Evolutionary conservation across 2,329 filamentous ascomycete genomes (phyloP).

Genomic region (Aspergillus sp.): DNA sequence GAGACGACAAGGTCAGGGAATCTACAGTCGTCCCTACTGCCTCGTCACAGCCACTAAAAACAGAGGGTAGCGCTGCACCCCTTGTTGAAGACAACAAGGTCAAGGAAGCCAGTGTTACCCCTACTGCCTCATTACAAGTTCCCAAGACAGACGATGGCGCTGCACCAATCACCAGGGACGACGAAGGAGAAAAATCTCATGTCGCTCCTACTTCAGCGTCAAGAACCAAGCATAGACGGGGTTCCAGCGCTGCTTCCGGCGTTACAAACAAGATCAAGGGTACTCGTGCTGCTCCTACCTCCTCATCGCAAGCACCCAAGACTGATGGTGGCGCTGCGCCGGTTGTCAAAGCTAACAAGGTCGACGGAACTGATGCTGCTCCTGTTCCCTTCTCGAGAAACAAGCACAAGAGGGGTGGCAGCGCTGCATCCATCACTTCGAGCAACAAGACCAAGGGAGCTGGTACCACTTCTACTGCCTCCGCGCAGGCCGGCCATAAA

Average conservation of each 20-base stretch:
- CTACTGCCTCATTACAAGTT: background rate
- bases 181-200: too few species aligned
- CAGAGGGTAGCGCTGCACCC: background rate
- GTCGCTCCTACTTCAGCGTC: background rate
- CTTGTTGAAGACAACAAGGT: background rate
- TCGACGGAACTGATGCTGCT: background rate
- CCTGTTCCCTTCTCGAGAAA: background rate
- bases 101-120: background rate
- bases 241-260: background rate
- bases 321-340: background rate
- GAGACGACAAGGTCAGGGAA: background rate
- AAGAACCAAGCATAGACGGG: background rate
- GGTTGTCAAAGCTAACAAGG: background rate
- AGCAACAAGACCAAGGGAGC: background rate
- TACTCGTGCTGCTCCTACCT: background rate
- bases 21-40: background rate
- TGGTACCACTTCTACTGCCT: background rate
- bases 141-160: too few species aligned
- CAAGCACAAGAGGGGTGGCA: background rate
- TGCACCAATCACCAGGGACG: too few species aligned
- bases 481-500: background rate
- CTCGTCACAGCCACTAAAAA: background rate
- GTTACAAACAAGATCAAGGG: background rate
- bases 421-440: background rate
- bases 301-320: background rate